Evolutionary conservation across 23 red algal species (phyloP).

Genomic region (Gracilaria domingensis): DNA sequence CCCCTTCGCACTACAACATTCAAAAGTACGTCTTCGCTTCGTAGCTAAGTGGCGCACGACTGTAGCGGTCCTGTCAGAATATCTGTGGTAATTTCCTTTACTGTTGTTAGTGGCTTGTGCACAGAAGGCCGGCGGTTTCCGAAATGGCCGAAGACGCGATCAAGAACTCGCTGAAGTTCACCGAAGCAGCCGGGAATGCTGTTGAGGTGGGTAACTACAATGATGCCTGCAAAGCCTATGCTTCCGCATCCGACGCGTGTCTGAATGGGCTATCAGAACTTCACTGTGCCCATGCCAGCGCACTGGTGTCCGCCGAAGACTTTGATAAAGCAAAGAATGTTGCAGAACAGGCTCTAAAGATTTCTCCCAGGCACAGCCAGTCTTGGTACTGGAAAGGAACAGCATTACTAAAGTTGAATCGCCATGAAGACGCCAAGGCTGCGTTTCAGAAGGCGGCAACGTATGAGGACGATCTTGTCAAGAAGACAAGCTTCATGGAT

Average conservation of each 20-base stretch:
- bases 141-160: conserved; percentile 16
- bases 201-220: conserved; percentile 53
- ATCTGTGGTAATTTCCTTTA: background rate
- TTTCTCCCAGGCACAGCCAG: conserved; percentile 19
- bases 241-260: conserved; percentile 20
- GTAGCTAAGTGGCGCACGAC: too few species aligned
- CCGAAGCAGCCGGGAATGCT: background rate
- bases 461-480: conserved; percentile 34
- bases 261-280: conserved; percentile 23
- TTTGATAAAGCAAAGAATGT: conserved; percentile 38
- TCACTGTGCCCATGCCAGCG: conserved; percentile 18
- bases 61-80: too few species aligned
- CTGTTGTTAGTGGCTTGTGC: background rate
- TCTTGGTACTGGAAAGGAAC: conserved; percentile 61
- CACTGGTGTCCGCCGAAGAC: conserved; percentile 42
- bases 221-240: conserved; percentile 7
- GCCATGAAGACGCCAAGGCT: background rate
- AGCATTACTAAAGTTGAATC: conserved; percentile 44
- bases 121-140: background rate
- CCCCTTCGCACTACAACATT: too few species aligned
- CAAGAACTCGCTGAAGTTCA: background rate
- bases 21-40: too few species aligned
- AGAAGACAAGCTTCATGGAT: conserved; percentile 56
- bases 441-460: conserved; percentile 59
- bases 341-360: conserved; percentile 13